Conservation (phyloP, 805 yeast species). For the Yamadazyma insecticola region DNA sequence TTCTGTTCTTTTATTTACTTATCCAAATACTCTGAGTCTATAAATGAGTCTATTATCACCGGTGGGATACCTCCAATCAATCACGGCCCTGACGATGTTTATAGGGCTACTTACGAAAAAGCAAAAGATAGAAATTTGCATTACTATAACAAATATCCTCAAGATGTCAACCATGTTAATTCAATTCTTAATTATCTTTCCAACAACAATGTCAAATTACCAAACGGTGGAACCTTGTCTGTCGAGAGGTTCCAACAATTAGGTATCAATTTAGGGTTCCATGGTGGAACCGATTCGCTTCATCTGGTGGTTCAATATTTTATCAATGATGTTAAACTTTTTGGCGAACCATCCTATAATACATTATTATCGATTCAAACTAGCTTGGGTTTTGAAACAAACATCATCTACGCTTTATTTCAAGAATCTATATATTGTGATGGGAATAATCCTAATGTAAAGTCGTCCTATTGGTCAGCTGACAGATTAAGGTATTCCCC, state of each 20-base stretch:
- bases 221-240: slow-evolving; percentile 47
- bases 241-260: slow-evolving; percentile 51
- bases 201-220: slow-evolving; percentile 29
- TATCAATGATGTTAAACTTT: slow-evolving; percentile 29
- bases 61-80: slow-evolving; percentile 59
- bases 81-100: slow-evolving; percentile 43
- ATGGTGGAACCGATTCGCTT: slow-evolving; percentile 45
- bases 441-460: slow-evolving; percentile 17
- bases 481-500: slow-evolving; percentile 28
- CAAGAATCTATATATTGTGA: slow-evolving; percentile 58
- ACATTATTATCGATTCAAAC: slow-evolving; percentile 30
- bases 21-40: slow-evolving; percentile 38
- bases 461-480: slow-evolving; percentile 45
- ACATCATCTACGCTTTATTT: slow-evolving; percentile 49
- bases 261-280: slow-evolving; percentile 48
- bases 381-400: slow-evolving; percentile 45
- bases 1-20: slow-evolving; percentile 47
- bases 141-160: slow-evolving; percentile 46
- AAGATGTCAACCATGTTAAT: slow-evolving; percentile 37
- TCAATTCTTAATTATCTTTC: slow-evolving; percentile 31
- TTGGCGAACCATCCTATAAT: slow-evolving; percentile 34
- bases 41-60: slow-evolving; percentile 44
- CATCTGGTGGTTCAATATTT: slow-evolving; percentile 42
- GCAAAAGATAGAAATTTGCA: slow-evolving; percentile 45
- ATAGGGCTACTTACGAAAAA: slow-evolving; percentile 41